Conservation (phyloP, 768 basidiomycete genomes). For the button mushroom (Agaricus bisporus) region DNA sequence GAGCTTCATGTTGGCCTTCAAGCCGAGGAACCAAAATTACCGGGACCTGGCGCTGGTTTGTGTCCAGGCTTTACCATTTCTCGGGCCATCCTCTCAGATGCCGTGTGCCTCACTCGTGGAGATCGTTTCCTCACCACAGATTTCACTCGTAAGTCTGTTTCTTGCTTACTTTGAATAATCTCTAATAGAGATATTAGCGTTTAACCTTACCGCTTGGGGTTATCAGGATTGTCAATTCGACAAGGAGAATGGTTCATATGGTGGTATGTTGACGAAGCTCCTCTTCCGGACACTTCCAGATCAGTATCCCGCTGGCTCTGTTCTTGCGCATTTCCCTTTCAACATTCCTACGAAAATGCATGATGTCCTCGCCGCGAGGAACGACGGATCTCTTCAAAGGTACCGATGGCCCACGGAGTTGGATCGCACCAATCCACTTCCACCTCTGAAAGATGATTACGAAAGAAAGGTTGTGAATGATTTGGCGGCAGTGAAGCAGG, state of each 20-base stretch:
- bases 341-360: constrained; percentile 50
- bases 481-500: constrained; percentile 26
- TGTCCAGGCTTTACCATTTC: constrained; percentile 84
- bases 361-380: constrained; percentile 27
- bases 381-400: constrained; percentile 26
- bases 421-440: background rate
- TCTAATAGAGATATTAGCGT: constrained; percentile 32
- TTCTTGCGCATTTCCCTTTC: constrained; percentile 81
- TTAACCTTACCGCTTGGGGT: constrained; percentile 76
- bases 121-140: constrained; percentile 77
- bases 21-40: constrained; percentile 65
- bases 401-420: constrained; percentile 49
- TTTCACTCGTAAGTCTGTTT: constrained; percentile 54
- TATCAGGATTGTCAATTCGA: constrained; percentile 66
- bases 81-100: constrained; percentile 78
- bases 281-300: constrained; percentile 68
- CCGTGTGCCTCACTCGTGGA: constrained; percentile 68
- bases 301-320: constrained; percentile 57
- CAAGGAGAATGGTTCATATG: constrained; percentile 61
- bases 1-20: constrained; percentile 74
- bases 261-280: constrained; percentile 68
- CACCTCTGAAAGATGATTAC: constrained; percentile 9
- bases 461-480: constrained; percentile 23
- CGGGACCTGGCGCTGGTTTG: constrained; percentile 64
- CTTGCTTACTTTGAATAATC: background rate